Base-by-base conservation (phyloP, 495 filamentous ascomycete species). In the Astrothelium macrocarpum region DNA sequence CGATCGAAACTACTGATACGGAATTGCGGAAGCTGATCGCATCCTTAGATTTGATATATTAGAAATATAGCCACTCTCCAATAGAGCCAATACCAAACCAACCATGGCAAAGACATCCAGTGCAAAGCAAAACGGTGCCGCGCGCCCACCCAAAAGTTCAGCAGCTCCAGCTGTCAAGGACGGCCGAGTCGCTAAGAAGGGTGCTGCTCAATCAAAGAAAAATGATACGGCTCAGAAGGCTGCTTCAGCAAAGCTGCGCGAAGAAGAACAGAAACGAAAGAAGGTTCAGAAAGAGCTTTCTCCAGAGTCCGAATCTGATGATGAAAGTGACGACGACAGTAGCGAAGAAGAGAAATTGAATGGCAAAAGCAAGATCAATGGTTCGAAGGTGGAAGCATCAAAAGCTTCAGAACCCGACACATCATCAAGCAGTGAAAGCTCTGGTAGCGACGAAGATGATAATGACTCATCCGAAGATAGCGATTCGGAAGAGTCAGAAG, bases 281-380 rank as follows among this genome's bases (percentile, higher is more conserved):
- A 80, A 79, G 71, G 69, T 72, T 60, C 83, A 81, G 78, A 81
- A 81, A 76, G 74, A 69, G 66, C 74, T 80, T 60, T 76, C 66
- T 71, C 80, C 74, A 4, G 74, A 73, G 68, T 66, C 71, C 26
- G 72, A 72, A 63, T 73, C 74, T 25, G 72, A 74, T 10, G 61
- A 31, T 29, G 62, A 69, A 23, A 71, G 53, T 20, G 69, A 69
- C 10, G 56, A 31, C 20, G 65, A 53, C 49, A 65, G 62, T 59
- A 34, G 43, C 18, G 43, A 56, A 4, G 23, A 29, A 9, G 49
- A 56, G 5, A 49, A 56, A 26, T 4, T 29, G 16, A 56, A 56
- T 16, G 49, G 49, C 49, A 56, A 56, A 25, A 16, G 5, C 7
- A 29, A 29, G 16, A 16, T 25, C 49, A 56, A 56, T 56, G 49